Evolutionary conservation across 805 yeast genomes (phyloP), one percentile per base, ranked within the genome.

Genomic region (Wickerhamomyces strasburgensis): DNA sequence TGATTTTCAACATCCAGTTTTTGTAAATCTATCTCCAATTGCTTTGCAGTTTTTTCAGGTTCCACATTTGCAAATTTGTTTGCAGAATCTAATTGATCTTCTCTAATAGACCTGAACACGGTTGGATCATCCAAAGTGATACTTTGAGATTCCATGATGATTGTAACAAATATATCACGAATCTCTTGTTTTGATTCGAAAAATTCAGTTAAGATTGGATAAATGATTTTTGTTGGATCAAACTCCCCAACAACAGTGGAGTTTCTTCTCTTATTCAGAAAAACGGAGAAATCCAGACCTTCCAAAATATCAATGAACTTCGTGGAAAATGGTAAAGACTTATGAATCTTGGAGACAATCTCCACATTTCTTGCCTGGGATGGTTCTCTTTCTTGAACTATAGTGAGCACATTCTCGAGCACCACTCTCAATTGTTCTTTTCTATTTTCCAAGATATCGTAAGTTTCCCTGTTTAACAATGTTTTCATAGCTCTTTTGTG

Each of bases 41-140:
- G 58, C 19, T 64, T 58, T 0, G 84, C 72, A 3, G 74, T 67
- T 42, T 68, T 70, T 42, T 78, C 80, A 2, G 68, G 64, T 43
- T 66, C 58, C 14, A 43, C 27, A 7, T 44, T 48, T 2, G 59
- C 54, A 9, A 64, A 64, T 19, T 67, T 58, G 37, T 67, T 62
- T 34, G 66, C 65, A 26, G 40, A 25, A 8, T 45, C 49, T 9
- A 48, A 5, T 4, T 34, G 32, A 27, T 80, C 84, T 21, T 78
- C 79, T 39, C 69, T 70, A 61, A 82, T 65, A 0, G 82, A 74
- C 34, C 69, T 67, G 58, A 84, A 84, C 2, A 79, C 80, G 40
- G 82, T 87, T 1, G 93, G 87, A 52, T 84, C 94, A 19, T 71
- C 75, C 9, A 84, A 58, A 0, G 93, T 81, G 9, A 84, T 60